Base-by-base conservation (phyloP, 1,284 basidiomycete species). In the Pseudozyma tsukubaensis region DNA sequence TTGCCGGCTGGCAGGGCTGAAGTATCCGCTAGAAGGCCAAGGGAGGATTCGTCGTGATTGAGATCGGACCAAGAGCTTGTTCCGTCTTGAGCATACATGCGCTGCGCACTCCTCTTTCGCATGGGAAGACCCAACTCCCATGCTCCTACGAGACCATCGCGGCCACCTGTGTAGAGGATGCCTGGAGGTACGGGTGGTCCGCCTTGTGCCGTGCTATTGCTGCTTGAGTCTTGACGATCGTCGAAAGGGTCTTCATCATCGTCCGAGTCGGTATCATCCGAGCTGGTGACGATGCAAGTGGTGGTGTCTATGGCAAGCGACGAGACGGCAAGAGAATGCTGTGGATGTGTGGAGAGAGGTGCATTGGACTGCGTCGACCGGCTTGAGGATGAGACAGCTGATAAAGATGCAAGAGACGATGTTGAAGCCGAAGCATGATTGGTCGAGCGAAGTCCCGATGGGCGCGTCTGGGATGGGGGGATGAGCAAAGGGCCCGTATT, bases 81-180 rank as follows among this genome's bases (percentile, higher is more conserved):
- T 36, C 43, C 58, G 10, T 65, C 54, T 10, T 55, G 32, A 19
- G 18, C 49, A 18, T 59, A 21, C 34, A 61, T 32, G 10, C 59
- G 40, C 45, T 63, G 64, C 8, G 56, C 50, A n/a, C 39, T 49
- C 18, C 53, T 53, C 66, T 86, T 80, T 42, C 79, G 85, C 87
- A 91, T 90, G 1, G 89, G 87, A 12, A 97, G 86, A 8, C 88
- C 89, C 13, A 98, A 87, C 83, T 99, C 94, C 94, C 95, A 98
- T 3, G 91, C 89, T 45, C 94, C 91, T 39, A 98, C 88, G 37
- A 96, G 88, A 0, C 97, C 96, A 86, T 99, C 96, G 54, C 94
- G 87, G 11, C 94, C 95, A 32, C 92, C 95, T 1, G 94, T 92
- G 62, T 98, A 98, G 10, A 99, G 87, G 51, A 99, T 96, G 1